phyloP scores from a whole-genome alignment of 352 stramenopile species.

The Pythium aristosporum region DNA sequence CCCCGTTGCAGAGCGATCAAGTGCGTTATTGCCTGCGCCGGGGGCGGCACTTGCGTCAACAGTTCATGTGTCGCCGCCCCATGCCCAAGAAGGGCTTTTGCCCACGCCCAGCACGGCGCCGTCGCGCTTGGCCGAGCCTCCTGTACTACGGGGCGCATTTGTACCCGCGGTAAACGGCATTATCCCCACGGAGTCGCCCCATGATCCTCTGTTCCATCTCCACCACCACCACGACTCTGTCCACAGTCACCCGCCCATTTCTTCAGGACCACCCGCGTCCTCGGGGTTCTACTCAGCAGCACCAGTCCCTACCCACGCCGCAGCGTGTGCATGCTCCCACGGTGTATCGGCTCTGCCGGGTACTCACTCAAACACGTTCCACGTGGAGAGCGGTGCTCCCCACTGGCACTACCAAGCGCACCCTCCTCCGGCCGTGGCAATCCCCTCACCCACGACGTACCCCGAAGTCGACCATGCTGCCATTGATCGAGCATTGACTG shows the following conservation, averaged over 20 bases:
- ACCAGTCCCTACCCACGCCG: neutral
- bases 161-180: neutral
- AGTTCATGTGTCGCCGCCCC: neutral
- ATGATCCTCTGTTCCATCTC: neutral
- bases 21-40: too few species aligned
- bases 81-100: neutral
- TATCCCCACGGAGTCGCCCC: neutral
- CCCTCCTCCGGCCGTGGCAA: conserved; percentile 6
- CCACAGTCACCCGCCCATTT: neutral
- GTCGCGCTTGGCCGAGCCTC: neutral
- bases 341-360: neutral
- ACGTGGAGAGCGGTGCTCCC: neutral
- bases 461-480: neutral
- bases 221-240: neutral
- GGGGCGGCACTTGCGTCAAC: neutral
- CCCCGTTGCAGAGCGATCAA: neutral
- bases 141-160: neutral
- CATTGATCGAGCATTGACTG: neutral
- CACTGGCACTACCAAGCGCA: conserved; percentile 18
- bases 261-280: neutral
- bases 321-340: neutral
- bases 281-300: neutral
- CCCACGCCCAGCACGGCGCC: neutral
- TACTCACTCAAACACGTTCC: neutral
- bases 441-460: conserved; percentile 4